These are phyloP conservation scores for Neurospora tetraspora DNA, from an alignment of 495 filamentous ascomycete species.

Conservation along the genomic window DNA sequence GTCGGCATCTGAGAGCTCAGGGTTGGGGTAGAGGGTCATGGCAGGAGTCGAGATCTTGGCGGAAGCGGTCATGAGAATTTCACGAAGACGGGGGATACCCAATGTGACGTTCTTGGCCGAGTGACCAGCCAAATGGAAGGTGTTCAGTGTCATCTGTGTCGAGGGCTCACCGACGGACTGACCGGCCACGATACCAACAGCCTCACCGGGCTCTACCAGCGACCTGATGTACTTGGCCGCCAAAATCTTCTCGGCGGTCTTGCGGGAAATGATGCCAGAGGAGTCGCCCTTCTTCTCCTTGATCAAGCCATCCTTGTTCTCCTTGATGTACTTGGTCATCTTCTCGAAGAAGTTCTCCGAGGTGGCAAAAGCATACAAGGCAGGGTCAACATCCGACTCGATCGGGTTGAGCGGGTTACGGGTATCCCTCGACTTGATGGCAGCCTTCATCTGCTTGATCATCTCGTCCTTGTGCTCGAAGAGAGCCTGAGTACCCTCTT, in stretches of 20 bases:
- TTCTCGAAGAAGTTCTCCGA: constrained; percentile 73
- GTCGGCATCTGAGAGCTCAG: constrained; percentile 58
- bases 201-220: constrained; percentile 89
- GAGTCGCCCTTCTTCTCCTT: constrained; percentile 56
- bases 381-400: constrained; percentile 61
- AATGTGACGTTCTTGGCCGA: constrained; percentile 97
- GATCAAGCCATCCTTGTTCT: constrained; percentile 64
- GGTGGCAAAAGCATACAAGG: constrained; percentile 68
- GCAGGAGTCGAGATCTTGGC: constrained; percentile 76
- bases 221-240: constrained; percentile 89
- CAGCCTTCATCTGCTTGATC: constrained; percentile 71
- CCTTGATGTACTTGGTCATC: constrained; percentile 58
- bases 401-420: constrained; percentile 64
- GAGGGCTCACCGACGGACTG: constrained; percentile 96
- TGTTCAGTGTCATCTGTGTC: constrained; percentile 99
- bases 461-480: constrained; percentile 45
- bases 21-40: constrained; percentile 77
- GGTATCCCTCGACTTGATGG: constrained; percentile 58
- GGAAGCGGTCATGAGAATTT: constrained; percentile 98
- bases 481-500: constrained; percentile 24
- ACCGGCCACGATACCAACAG: constrained; percentile 93
- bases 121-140: constrained; percentile 98
- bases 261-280: constrained; percentile 44
- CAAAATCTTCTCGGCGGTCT: constrained; percentile 71
- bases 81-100: constrained; percentile 91